phyloP scores from a whole-genome alignment of 495 filamentous ascomycete genomes.

The Pseudoneurospora amorphoporcata region DNA sequence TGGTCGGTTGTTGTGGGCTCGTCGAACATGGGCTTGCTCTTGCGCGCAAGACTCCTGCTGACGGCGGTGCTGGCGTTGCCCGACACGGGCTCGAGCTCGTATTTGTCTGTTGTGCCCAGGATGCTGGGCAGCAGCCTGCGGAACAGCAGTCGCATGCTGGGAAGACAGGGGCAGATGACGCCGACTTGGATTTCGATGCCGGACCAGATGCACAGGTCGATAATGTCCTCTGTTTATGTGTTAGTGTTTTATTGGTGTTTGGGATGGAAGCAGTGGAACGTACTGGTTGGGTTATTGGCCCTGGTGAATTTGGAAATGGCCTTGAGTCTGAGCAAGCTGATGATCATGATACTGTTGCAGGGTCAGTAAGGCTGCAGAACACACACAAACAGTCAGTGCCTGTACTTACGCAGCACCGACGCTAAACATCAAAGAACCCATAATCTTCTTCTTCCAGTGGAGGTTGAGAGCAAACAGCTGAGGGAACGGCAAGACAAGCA shows the following conservation, averaged over 20 bases:
- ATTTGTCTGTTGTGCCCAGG: constrained; percentile 4
- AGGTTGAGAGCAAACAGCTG: constrained; percentile 23
- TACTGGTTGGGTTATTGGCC: constrained; percentile 19
- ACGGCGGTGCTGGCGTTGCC: neutral
- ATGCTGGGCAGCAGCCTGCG: constrained; percentile 11
- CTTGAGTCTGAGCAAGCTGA: constrained; percentile 21
- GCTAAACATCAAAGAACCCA: constrained; percentile 26
- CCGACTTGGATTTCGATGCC: constrained; percentile 23
- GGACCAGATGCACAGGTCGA: constrained; percentile 20
- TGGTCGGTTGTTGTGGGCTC: neutral
- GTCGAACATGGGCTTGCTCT: neutral
- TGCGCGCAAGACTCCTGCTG: neutral
- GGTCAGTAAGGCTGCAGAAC: neutral
- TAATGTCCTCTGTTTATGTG: constrained; percentile 14
- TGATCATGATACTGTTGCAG: constrained; percentile 16
- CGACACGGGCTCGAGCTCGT: constrained; percentile 9
- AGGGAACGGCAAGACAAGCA: constrained; percentile 28
- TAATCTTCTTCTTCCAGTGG: constrained; percentile 26
- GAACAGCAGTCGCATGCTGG: constrained; percentile 18
- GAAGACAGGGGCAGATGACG: constrained; percentile 23
- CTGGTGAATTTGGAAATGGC: constrained; percentile 18
- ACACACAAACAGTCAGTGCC: neutral
- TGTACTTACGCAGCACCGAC: constrained; percentile 25
- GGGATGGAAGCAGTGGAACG: neutral
- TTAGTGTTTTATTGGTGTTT: neutral